Conservation (phyloP, 257 asterid genomes). For the Nicotiana benthamiana region DNA sequence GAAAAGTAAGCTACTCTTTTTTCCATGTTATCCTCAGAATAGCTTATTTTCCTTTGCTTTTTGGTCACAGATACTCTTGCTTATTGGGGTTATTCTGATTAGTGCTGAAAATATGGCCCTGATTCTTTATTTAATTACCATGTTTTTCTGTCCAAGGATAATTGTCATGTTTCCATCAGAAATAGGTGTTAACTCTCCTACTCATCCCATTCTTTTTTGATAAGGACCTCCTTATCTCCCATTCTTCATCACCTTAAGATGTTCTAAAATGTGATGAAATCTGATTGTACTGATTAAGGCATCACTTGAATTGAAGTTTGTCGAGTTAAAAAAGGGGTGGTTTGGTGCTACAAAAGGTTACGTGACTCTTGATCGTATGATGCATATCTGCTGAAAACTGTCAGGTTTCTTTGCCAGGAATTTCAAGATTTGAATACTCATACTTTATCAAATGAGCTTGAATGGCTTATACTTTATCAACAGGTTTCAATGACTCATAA, state of each 20-base stretch:
- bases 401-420: background rate
- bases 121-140: background rate
- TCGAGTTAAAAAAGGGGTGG: background rate
- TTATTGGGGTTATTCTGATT: background rate
- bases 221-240: background rate
- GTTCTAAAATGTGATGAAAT: background rate
- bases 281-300: background rate
- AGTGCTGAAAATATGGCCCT: background rate
- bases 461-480: background rate
- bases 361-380: background rate
- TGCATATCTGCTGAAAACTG: background rate
- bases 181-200: background rate
- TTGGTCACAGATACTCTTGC: background rate
- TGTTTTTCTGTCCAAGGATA: background rate
- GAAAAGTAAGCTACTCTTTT: constrained; percentile 53
- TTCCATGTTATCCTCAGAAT: constrained; percentile 11
- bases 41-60: background rate
- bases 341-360: background rate
- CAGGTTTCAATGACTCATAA: background rate
- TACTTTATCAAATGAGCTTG: background rate
- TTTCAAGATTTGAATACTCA: background rate
- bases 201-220: background rate
- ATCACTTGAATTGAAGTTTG: background rate
- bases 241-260: background rate
- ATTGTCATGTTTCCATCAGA: background rate